These are phyloP conservation scores for Cytospora leucostoma DNA, from an alignment of 2,329 filamentous ascomycete species.

Conservation along the genomic window DNA sequence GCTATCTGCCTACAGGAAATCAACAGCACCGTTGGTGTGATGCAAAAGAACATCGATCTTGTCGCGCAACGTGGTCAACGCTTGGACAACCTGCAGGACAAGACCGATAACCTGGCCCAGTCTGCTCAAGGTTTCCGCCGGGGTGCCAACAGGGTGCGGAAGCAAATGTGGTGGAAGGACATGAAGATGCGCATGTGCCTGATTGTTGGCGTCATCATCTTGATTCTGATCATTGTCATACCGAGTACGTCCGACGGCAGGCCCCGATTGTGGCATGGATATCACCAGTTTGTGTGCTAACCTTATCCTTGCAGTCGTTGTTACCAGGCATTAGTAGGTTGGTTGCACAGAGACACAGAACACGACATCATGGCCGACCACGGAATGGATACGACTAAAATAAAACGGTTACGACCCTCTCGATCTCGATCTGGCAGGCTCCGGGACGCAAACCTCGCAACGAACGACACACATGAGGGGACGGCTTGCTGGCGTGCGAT, in stretches of 20 bases:
- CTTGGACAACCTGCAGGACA: conserved; percentile 85
- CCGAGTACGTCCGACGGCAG: conserved; percentile 67
- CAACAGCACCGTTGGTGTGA: conserved; percentile 89
- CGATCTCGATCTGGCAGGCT: conserved; percentile 12
- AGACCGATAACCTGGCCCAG: conserved; percentile 90
- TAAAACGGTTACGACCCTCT: conserved; percentile 15
- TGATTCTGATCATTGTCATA: conserved; percentile 92
- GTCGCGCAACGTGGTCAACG: conserved; percentile 90
- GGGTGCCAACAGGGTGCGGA: conserved; percentile 92
- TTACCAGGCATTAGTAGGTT: conserved; percentile 22
- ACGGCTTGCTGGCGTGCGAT: conserved; percentile 14
- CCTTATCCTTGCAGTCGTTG: conserved; percentile 26
- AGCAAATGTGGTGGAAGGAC: conserved; percentile 99
- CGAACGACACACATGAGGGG: conserved; percentile 1
- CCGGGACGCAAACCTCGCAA: conserved; percentile 9
- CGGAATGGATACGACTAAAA: conserved; percentile 20
- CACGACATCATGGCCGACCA: conserved; percentile 13
- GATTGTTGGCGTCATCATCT: conserved; percentile 84
- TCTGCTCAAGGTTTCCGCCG: conserved; percentile 95
- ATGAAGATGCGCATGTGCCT: conserved; percentile 99
- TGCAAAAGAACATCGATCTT: conserved; percentile 98
- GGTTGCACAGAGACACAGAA: background rate
- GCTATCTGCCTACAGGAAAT: conserved; percentile 71
- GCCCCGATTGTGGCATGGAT: background rate
- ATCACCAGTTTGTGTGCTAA: background rate